Percentiles rank a stretch among this genome's conserved stretches.
These are phyloP conservation scores for Fragosphaeria purpurea DNA, from an alignment of 2,329 filamentous ascomycete species.

Conservation along the genomic window DNA sequence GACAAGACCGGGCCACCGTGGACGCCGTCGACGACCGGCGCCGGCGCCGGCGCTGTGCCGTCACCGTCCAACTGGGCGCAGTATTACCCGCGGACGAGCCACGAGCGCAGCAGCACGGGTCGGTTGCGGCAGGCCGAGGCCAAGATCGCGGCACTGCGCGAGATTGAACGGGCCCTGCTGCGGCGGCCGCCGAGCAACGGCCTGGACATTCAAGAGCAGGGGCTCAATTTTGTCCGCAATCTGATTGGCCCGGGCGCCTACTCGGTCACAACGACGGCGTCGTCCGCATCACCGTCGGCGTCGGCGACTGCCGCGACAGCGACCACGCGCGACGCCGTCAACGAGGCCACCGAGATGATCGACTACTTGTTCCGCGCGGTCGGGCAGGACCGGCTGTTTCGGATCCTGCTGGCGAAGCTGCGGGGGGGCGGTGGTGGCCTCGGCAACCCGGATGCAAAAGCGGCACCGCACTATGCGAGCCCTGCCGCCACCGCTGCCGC, in stretches of 20 bases:
- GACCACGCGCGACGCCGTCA: conserved; percentile 32
- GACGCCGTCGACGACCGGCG: neutral
- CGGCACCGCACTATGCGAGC: too few relatives aligned
- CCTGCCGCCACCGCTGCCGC: conserved; percentile 20
- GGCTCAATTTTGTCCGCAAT: conserved; percentile 81
- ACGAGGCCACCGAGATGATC: conserved; percentile 61
- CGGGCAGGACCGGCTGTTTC: conserved; percentile 68
- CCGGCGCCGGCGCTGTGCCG: neutral
- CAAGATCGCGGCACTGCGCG: conserved; percentile 43
- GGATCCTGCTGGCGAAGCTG: conserved; percentile 71
- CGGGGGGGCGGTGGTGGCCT: conserved; percentile 15
- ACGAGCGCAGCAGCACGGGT: conserved; percentile 23
- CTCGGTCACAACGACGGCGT: neutral
- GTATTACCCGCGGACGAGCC: conserved; percentile 9
- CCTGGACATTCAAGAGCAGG: conserved; percentile 80
- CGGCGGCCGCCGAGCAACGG: conserved; percentile 67
- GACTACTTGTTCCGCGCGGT: conserved; percentile 71
- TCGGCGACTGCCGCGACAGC: conserved; percentile 31
- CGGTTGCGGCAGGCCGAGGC: conserved; percentile 40
- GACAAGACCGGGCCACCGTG: neutral
- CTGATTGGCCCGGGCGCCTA: conserved; percentile 50
- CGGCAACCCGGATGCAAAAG: too few relatives aligned
- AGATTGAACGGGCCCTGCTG: conserved; percentile 57
- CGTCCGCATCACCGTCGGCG: neutral
- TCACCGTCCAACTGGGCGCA: conserved; percentile 12